Conservation (phyloP, 345 rosid species). For the Boechera retrofracta region DNA sequence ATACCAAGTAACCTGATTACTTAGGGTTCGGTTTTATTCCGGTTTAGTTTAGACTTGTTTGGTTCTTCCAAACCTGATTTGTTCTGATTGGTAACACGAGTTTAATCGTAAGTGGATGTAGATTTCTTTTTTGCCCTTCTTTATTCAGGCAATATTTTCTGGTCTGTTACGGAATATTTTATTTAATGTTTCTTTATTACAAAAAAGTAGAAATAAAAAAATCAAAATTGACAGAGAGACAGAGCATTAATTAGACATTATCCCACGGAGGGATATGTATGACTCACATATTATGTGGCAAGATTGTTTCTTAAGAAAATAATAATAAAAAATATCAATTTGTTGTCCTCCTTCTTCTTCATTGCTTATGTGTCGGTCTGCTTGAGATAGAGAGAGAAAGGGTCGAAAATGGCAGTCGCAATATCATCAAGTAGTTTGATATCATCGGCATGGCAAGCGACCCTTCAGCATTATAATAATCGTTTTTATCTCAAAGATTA, state of each 20-base stretch:
- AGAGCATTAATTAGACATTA: slow-evolving; percentile 38
- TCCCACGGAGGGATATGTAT: slow-evolving; percentile 11
- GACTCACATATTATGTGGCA: slow-evolving; percentile 42
- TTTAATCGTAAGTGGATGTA: slow-evolving; percentile 31
- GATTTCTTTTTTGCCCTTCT: neutral
- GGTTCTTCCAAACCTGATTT: slow-evolving; percentile 39
- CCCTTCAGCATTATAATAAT: slow-evolving; percentile 44
- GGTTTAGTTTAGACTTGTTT: slow-evolving; percentile 39
- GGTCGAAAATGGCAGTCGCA: slow-evolving; percentile 51
- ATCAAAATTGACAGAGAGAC: neutral
- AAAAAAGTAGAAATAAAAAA: no score
- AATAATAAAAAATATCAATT: neutral
- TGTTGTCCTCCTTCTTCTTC: neutral
- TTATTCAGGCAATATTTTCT: neutral
- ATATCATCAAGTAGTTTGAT: slow-evolving; percentile 48
- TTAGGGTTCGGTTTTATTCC: neutral
- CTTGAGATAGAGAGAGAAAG: neutral
- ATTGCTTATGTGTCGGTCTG: slow-evolving; percentile 37
- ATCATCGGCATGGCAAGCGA: slow-evolving; percentile 51
- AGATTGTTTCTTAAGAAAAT: neutral
- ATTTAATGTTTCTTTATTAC: neutral
- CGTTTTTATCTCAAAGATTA: slow-evolving; percentile 18
- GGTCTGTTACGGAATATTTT: neutral
- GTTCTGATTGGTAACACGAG: slow-evolving; percentile 25
- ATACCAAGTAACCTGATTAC: slow-evolving; percentile 18